These are phyloP conservation scores for Hirschioporus abietinus DNA, from an alignment of 768 basidiomycete species.

Conservation along the genomic window DNA sequence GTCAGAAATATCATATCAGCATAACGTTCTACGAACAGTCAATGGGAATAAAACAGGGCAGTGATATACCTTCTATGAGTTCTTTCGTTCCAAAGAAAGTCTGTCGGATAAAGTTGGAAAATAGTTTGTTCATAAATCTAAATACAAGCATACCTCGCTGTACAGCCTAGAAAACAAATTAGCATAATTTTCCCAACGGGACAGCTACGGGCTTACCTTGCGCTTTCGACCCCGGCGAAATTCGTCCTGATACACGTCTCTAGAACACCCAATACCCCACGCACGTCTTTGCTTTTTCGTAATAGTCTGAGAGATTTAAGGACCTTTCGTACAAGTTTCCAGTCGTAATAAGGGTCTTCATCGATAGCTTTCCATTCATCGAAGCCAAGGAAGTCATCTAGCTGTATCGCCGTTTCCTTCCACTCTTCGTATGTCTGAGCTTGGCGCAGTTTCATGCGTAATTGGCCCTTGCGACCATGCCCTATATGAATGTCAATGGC, in stretches of 20 bases:
- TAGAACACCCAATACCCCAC: slow-evolving; percentile 83
- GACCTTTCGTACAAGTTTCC: slow-evolving; percentile 80
- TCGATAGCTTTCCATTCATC: slow-evolving; percentile 87
- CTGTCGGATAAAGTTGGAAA: slow-evolving; percentile 33
- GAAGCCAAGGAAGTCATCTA: slow-evolving; percentile 83
- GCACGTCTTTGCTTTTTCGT: slow-evolving; percentile 72
- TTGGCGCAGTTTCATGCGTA: slow-evolving; percentile 70
- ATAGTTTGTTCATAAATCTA: slow-evolving; percentile 14
- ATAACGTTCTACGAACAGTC: background rate
- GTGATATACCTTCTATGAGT: slow-evolving; percentile 69
- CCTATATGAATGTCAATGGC: slow-evolving; percentile 37
- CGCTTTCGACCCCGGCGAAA: slow-evolving; percentile 89
- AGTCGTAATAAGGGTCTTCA: slow-evolving; percentile 90
- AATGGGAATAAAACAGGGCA: background rate
- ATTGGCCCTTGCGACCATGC: slow-evolving; percentile 76
- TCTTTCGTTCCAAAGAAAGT: slow-evolving; percentile 91
- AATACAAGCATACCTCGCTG: slow-evolving; percentile 55
- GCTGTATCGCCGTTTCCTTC: slow-evolving; percentile 69
- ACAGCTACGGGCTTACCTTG: slow-evolving; percentile 42
- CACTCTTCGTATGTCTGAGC: slow-evolving; percentile 85
- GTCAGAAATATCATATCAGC: slow-evolving; percentile 9
- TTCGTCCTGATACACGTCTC: slow-evolving; percentile 89
- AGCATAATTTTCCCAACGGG: slow-evolving; percentile 7
- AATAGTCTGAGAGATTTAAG: slow-evolving; percentile 65
- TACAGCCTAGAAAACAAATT: slow-evolving; percentile 55